Percentiles rank a stretch among this genome's conserved stretches.
Evolutionary conservation across 257 asterid species (phyloP).

Genomic region (Solanum sparsipilum): DNA sequence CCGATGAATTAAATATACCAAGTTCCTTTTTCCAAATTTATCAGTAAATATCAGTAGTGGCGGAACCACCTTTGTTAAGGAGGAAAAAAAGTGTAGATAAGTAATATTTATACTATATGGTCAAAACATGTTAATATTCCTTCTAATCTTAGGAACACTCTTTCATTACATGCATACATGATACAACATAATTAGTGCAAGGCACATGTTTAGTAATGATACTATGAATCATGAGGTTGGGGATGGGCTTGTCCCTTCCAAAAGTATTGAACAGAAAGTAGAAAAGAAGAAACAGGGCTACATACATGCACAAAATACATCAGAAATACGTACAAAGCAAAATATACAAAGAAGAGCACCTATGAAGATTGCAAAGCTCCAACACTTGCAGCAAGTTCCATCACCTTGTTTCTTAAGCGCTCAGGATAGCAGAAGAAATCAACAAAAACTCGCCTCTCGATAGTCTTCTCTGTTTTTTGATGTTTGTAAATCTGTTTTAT

Average conservation of each 20-base stretch:
- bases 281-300: neutral
- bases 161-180: neutral
- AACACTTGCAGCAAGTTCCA: conserved; percentile 82
- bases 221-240: neutral
- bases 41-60: neutral
- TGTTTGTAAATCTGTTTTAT: conserved; percentile 71
- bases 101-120: neutral
- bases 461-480: conserved; percentile 78
- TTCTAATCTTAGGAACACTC: neutral
- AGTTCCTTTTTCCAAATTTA: neutral
- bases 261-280: neutral
- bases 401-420: conserved; percentile 76
- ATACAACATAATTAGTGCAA: neutral
- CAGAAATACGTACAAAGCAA: neutral
- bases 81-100: neutral
- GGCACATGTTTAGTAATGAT: neutral
- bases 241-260: neutral
- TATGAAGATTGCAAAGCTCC: conserved; percentile 79
- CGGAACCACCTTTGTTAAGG: neutral
- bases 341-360: neutral
- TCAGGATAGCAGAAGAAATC: conserved; percentile 97
- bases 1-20: neutral
- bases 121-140: neutral
- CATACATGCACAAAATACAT: neutral
- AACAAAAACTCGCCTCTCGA: conserved; percentile 81